phyloP scores from a whole-genome alignment of 495 filamentous ascomycete species.

The Thermochaetoides thermophila region DNA sequence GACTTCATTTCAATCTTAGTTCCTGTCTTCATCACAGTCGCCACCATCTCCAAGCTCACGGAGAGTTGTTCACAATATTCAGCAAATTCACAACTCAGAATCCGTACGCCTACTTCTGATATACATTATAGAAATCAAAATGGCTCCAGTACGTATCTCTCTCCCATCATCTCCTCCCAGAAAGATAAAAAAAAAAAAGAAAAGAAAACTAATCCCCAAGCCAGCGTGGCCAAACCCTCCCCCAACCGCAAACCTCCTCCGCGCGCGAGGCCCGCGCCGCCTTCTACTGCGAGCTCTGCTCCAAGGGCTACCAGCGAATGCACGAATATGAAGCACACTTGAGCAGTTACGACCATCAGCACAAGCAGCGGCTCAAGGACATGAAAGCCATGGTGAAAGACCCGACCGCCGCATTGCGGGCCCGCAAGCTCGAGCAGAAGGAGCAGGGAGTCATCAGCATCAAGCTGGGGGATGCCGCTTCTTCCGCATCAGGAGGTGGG shows the following conservation, averaged over 20 bases:
- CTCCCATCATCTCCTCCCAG: no score
- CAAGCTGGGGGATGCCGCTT: conserved; percentile 31
- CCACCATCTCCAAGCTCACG: not conserved
- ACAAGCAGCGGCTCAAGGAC: conserved; percentile 51
- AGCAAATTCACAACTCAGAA: no score
- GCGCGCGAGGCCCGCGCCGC: conserved; percentile 77
- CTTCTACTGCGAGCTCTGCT: conserved; percentile 70
- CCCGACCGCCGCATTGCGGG: conserved; percentile 41
- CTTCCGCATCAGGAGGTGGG: not conserved
- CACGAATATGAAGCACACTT: conserved; percentile 59
- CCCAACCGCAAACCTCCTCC: conserved; percentile 56
- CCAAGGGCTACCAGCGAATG: conserved; percentile 55
- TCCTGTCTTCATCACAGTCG: not conserved
- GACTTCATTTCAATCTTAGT: not conserved
- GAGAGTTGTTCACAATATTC: no score
- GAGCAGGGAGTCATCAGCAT: conserved; percentile 48
- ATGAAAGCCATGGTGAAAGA: conserved; percentile 52
- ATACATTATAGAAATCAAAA: no score
- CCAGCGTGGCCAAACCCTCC: conserved; percentile 35
- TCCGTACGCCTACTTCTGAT: no score
- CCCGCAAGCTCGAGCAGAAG: conserved; percentile 55
- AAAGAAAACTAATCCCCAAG: conserved; percentile 4
- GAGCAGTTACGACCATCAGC: conserved; percentile 54
- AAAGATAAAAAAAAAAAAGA: no score
- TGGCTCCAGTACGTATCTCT: conserved; percentile 36